Evolutionary conservation across 495 filamentous ascomycete genomes (phyloP).

Genomic region (Penicillium cinerascens): DNA sequence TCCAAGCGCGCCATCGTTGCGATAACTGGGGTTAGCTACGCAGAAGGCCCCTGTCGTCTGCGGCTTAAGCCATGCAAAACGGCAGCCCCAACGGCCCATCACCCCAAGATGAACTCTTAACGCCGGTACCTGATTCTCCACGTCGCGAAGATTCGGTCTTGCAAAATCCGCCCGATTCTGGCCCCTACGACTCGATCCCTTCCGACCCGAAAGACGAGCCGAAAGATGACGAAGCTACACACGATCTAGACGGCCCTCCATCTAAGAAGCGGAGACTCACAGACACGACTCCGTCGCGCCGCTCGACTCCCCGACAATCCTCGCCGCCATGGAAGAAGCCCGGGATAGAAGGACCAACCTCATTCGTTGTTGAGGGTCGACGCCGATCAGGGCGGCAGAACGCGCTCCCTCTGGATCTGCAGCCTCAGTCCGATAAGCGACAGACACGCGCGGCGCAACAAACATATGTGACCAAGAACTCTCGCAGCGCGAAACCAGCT

Average conservation of each 20-base stretch:
- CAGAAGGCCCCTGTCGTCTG: constrained; percentile 48
- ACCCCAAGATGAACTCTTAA: constrained; percentile 45
- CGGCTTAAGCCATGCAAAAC: constrained; percentile 58
- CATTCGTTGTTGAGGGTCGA: constrained; percentile 75
- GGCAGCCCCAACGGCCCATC: constrained; percentile 48
- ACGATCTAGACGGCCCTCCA: constrained; percentile 52
- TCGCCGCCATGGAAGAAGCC: constrained; percentile 96
- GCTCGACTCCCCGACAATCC: constrained; percentile 47
- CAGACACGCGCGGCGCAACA: constrained; percentile 47
- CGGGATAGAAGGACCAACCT: constrained; percentile 81
- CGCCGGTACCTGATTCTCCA: constrained; percentile 29
- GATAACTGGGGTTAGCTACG: constrained; percentile 60
- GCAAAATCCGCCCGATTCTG: constrained; percentile 26
- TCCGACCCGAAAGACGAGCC: constrained; percentile 30
- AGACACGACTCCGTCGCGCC: constrained; percentile 42
- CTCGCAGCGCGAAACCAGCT: constrained; percentile 22
- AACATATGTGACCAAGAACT: constrained; percentile 23
- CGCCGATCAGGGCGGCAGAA: constrained; percentile 86
- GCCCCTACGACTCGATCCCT: constrained; percentile 26
- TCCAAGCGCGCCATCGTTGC: constrained; percentile 63
- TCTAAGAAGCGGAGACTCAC: constrained; percentile 71
- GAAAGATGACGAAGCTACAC: constrained; percentile 17
- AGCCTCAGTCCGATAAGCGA: constrained; percentile 63
- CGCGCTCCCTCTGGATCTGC: constrained; percentile 63
- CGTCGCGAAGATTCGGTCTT: constrained; percentile 23